A percentile compares a stretch with the other conserved stretches of the same genome.
phyloP scores from a whole-genome alignment of 2,329 filamentous ascomycete genomes.

The Talaromyces verruculosus region DNA sequence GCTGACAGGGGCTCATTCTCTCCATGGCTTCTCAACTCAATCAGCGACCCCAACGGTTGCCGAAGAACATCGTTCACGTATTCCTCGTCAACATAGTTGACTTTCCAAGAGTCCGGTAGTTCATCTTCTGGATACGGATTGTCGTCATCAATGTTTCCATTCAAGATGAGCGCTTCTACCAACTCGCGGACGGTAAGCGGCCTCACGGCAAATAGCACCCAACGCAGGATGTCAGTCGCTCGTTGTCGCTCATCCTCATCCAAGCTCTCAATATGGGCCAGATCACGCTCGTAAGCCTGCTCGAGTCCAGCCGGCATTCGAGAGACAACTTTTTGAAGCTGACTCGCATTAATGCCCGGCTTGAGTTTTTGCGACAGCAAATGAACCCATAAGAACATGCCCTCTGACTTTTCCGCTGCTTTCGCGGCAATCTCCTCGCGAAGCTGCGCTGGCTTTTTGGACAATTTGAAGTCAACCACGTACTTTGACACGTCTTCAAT shows the following conservation, averaged over 20 bases:
- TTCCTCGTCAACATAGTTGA: not conserved
- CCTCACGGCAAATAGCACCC: not conserved
- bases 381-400: not conserved
- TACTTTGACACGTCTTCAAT: not conserved
- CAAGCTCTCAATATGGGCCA: not conserved
- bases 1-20: not conserved
- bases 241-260: not conserved
- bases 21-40: not conserved
- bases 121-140: slow-evolving; percentile 2
- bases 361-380: not conserved
- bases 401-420: not conserved
- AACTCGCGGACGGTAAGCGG: not conserved
- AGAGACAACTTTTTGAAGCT: not conserved
- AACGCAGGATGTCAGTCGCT: not conserved
- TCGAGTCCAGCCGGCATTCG: not conserved
- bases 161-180: not conserved
- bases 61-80: not conserved
- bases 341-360: not conserved
- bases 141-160: not conserved
- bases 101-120: not conserved
- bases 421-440: not conserved
- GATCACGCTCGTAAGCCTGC: not conserved
- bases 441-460: not conserved
- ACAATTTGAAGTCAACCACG: not conserved
- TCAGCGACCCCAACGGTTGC: not conserved